Evolutionary conservation across 2,329 filamentous ascomycete genomes (phyloP).

Genomic region (Emmonsia crescens): DNA sequence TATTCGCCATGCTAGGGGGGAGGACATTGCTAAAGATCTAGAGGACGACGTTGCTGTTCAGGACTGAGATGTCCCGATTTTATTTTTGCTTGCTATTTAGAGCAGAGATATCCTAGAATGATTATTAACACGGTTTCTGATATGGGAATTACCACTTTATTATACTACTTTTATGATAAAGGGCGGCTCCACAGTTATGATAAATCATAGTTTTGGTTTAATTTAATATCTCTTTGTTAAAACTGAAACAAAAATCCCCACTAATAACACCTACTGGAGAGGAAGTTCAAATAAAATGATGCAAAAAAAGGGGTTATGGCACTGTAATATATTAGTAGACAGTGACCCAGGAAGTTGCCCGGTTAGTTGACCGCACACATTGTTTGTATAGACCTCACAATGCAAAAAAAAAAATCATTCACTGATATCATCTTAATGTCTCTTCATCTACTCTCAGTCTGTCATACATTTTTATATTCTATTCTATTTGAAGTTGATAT

Average conservation of each 20-base stretch:
- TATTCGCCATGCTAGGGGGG: constrained; percentile 41
- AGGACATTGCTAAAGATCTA: constrained; percentile 18
- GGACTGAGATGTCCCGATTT: constrained; percentile 13
- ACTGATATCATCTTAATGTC: neutral
- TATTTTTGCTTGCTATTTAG: neutral
- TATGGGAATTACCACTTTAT: neutral
- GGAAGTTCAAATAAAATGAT: neutral
- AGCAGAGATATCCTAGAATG: neutral
- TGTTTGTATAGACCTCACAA: neutral
- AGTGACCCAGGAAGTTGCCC: neutral
- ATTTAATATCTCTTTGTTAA: neutral
- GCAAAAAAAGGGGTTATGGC: neutral
- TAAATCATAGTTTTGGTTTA: neutral
- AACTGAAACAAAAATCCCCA: neutral
- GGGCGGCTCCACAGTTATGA: neutral
- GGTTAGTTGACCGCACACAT: neutral
- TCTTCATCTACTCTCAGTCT: neutral
- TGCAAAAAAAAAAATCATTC: neutral
- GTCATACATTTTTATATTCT: no score
- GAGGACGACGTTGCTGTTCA: constrained; percentile 29
- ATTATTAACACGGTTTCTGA: no score
- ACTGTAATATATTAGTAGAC: neutral
- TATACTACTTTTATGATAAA: neutral
- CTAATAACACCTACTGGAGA: neutral
- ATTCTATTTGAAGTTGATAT: no score